Evolutionary conservation across 441 rosid species (phyloP).

Genomic region (Capsella rubella): DNA sequence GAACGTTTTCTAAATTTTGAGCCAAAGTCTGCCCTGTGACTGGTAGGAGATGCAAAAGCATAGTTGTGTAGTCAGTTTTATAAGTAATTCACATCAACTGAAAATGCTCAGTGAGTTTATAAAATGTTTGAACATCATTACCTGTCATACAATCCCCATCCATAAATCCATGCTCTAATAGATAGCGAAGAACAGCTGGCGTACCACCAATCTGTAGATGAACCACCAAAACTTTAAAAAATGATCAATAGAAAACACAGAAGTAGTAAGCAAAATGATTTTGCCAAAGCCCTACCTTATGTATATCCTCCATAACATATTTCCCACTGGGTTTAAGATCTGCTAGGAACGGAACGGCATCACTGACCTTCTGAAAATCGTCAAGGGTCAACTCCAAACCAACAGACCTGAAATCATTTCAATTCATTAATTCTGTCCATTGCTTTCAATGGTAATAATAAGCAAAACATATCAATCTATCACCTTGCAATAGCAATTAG

Average conservation of each 20-base stretch:
- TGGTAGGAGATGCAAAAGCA: conserved; percentile 40
- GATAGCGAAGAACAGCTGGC: conserved; percentile 89
- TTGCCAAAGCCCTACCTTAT: conserved; percentile 64
- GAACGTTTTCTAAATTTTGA: conserved; percentile 73
- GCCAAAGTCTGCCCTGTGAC: conserved; percentile 95
- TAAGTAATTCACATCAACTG: not conserved
- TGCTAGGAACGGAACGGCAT: conserved; percentile 88
- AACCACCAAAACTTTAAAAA: conserved; percentile 32
- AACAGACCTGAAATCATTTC: conserved; percentile 75
- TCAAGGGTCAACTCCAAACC: conserved; percentile 88
- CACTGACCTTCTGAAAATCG: conserved; percentile 96
- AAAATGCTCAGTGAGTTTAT: conserved; percentile 5
- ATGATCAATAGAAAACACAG: conserved; percentile 12
- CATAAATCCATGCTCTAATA: conserved; percentile 78
- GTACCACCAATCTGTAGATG: conserved; percentile 87
- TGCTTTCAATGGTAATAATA: conserved; percentile 15
- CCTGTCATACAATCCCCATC: conserved; percentile 98
- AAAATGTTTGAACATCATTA: conserved; percentile 33
- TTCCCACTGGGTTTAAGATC: conserved; percentile 99
- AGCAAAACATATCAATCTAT: conserved; percentile 21
- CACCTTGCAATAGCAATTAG: conserved; percentile 95
- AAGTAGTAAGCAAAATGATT: not conserved
- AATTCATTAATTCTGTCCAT: conserved; percentile 36
- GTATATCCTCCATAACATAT: conserved; percentile 97
- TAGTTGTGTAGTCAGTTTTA: conserved; percentile 6